Base-by-base conservation (phyloP, 164 flowering plant genomes). In the Umbellularia californica region DNA sequence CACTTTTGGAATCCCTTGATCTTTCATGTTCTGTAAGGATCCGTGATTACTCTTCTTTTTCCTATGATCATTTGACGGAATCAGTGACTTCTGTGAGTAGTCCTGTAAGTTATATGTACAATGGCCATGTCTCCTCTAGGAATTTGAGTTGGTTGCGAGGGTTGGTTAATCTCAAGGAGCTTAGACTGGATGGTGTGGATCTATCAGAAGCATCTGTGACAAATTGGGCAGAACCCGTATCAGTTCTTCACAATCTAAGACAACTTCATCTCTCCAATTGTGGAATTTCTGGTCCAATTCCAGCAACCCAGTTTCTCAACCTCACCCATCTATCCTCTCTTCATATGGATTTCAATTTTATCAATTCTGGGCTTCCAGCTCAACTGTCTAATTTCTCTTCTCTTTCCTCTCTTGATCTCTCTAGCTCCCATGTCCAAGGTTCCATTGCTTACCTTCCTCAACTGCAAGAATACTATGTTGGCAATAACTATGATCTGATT, bases 121-220 rank as follows among this genome's bases (percentile, higher is more conserved):
- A 24, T 41, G 35, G 81, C 33, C 0, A 75, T 25, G 5, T 79
- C 30, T 72, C 72, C 19, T 67, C 50, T 4, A 0, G 19, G 5
- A 22, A 22, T 69, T 47, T 79, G 30, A 68, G 25, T 69, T 79
- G 81, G 81, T 22, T 79, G 69, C 35, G 25, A 14, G 75, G 63
- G 33, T 35, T 78, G 30, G 27, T 13, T n/a, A 67, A 78, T 47
- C 81, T 78, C n/a, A 78, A 68, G 67, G 75, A 52, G 28, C 69
- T 75, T 13, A 35, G n/a, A 19, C 23, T 79, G 72, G 50, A 51
- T 30, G 81, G 81, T 12, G 70, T 79, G 69, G 81, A 79, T 72
- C 65, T 72, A 50, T 68, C 78, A 0, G 19, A 11, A 78, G 76
- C 55, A 71, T 68, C 52, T 7, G 22, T 1, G 13, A 22, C 23